Evolutionary conservation across 1,139 yeast species (phyloP).

Genomic region (Zygosaccharomyces sapae): DNA sequence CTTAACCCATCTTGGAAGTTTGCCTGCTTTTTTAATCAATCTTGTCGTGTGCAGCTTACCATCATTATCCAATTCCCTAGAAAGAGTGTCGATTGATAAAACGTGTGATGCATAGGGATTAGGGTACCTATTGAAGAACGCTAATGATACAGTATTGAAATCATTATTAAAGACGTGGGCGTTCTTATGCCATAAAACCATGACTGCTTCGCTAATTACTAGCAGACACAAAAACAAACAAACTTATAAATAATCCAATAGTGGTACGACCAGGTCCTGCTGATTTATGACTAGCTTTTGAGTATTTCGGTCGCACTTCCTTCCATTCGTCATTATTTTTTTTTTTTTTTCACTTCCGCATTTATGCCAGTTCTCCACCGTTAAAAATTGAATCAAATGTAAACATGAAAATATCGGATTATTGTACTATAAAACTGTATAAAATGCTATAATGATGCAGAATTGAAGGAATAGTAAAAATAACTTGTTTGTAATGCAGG

Average conservation of each 20-base stretch:
- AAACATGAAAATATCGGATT: too few species aligned
- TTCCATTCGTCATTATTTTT: too few species aligned
- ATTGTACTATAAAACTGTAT: too few species aligned
- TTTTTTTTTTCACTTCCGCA: too few species aligned
- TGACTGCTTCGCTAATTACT: conserved; percentile 23
- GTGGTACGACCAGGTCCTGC: too few species aligned
- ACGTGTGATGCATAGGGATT: conserved; percentile 92
- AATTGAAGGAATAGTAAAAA: too few species aligned
- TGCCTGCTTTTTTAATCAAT: conserved; percentile 72
- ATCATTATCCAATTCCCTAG: conserved; percentile 42
- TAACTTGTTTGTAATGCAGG: neutral
- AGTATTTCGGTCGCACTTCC: too few species aligned
- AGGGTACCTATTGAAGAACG: conserved; percentile 82
- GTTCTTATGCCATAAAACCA: conserved; percentile 66
- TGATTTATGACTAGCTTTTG: neutral
- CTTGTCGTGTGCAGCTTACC: conserved; percentile 73
- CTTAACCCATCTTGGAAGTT: conserved; percentile 73
- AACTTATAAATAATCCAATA: too few species aligned
- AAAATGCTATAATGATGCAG: too few species aligned
- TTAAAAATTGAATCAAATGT: neutral
- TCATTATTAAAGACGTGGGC: conserved; percentile 56
- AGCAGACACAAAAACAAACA: too few species aligned
- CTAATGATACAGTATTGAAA: conserved; percentile 70
- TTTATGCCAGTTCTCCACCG: too few species aligned
- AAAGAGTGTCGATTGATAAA: conserved; percentile 66